A percentile compares a stretch with the other conserved stretches of the same genome.
Evolutionary conservation across 805 yeast species (phyloP).

Genomic region (Metschnikowia corniflorae): DNA sequence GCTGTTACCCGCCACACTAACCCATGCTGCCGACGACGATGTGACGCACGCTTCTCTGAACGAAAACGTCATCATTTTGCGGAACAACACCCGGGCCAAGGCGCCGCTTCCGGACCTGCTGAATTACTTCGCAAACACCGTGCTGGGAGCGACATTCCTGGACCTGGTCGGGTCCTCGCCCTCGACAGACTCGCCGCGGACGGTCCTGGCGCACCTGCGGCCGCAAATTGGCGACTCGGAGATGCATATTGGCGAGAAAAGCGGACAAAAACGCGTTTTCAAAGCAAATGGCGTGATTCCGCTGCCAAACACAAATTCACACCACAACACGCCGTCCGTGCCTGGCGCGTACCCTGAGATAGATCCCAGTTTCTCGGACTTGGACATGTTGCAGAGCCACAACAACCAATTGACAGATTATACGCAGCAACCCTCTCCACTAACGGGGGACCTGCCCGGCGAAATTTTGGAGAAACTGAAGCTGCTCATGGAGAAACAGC

Average conservation of each 20-base stretch:
- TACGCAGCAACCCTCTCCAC: conserved; percentile 26
- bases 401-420: conserved; percentile 9
- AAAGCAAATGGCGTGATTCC: conserved; percentile 17
- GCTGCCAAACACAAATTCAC: conserved; percentile 25
- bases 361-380: conserved; percentile 7
- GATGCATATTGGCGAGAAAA: neutral
- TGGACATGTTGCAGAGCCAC: conserved; percentile 10
- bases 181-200: conserved; percentile 1
- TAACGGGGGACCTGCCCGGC: conserved; percentile 20
- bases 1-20: conserved; percentile 14
- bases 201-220: neutral
- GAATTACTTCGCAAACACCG: neutral
- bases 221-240: neutral
- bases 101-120: conserved; percentile 40
- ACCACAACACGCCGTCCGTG: conserved; percentile 26
- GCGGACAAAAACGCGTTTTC: neutral
- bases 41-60: conserved; percentile 23
- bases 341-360: conserved; percentile 2
- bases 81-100: conserved; percentile 49
- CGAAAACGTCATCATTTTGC: conserved; percentile 50
- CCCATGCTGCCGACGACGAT: conserved; percentile 5
- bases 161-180: conserved; percentile 16
- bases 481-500: conserved; percentile 4
- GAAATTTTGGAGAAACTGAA: conserved; percentile 13
- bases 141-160: conserved; percentile 1